Percentiles rank a stretch among this genome's conserved stretches.
These are phyloP conservation scores for Penicillium sp. DNA, from an alignment of 2,329 filamentous ascomycete species.

Conservation along the genomic window DNA sequence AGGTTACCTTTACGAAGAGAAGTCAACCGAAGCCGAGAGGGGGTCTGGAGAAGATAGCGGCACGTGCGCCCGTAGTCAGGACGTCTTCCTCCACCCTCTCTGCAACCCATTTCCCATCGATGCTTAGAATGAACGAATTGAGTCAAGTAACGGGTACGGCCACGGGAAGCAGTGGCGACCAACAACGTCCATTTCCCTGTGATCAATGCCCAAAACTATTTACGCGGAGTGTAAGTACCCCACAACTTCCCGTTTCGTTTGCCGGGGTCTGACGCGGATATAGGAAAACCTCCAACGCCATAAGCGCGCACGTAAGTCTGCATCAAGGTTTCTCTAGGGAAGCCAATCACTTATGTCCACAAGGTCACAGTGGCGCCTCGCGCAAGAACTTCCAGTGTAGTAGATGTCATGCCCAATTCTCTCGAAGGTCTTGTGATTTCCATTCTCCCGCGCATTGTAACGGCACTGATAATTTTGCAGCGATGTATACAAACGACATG, in stretches of 20 bases:
- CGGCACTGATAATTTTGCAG: constrained; percentile 2
- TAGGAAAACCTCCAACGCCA: constrained; percentile 17
- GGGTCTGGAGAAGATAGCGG: neutral
- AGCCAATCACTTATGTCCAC: neutral
- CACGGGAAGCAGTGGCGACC: neutral
- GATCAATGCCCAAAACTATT: constrained; percentile 13
- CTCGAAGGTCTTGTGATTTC: constrained; percentile 6
- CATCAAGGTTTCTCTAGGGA: neutral
- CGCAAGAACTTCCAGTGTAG: constrained; percentile 7
- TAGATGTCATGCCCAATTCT: constrained; percentile 10
- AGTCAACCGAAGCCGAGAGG: neutral
- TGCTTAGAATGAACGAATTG: neutral
- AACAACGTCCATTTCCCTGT: constrained; percentile 10
- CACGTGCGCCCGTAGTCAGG: neutral
- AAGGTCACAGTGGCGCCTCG: constrained; percentile 8
- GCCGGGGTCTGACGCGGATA: neutral
- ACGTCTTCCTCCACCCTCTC: neutral
- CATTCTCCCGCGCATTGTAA: neutral
- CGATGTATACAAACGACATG: constrained; percentile 14
- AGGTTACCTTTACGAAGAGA: no score
- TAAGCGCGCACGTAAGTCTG: constrained; percentile 15
- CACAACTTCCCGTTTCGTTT: neutral
- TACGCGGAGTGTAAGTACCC: constrained; percentile 12
- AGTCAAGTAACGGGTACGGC: neutral
- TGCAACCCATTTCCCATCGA: neutral